Conservation (phyloP, 345 rosid species). For the Corchorus capsularis region DNA sequence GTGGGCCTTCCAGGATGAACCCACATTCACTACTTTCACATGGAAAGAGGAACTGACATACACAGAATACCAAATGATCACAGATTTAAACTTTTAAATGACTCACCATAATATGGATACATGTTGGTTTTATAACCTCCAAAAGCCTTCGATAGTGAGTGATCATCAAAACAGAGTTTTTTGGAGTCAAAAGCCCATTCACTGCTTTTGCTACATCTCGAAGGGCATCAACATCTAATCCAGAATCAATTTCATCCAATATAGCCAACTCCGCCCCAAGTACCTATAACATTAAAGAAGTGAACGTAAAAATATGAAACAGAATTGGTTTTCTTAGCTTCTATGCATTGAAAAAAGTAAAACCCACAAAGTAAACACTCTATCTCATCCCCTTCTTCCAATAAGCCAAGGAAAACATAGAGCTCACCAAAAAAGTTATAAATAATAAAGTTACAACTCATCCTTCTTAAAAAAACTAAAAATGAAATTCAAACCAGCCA, state of each 20-base stretch:
- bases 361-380: neutral
- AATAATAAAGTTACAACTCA: neutral
- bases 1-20: neutral
- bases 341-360: neutral
- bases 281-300: constrained; percentile 48
- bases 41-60: neutral
- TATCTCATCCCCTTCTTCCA: neutral
- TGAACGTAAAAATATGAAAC: constrained; percentile 12
- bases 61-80: neutral
- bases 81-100: neutral
- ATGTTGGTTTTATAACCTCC: constrained; percentile 76
- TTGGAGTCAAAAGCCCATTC: constrained; percentile 78
- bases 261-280: constrained; percentile 91
- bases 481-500: neutral
- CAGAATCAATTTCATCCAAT: constrained; percentile 96
- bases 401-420: neutral
- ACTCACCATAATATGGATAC: constrained; percentile 87
- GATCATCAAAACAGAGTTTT: constrained; percentile 87
- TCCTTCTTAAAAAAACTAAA: neutral
- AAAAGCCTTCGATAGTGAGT: constrained; percentile 87
- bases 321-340: neutral
- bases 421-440: neutral
- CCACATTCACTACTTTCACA: neutral
- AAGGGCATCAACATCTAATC: constrained; percentile 93
- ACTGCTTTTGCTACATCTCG: constrained; percentile 92